Evolutionary conservation across 2,329 filamentous ascomycete genomes (phyloP), one percentile per base, ranked within the genome.

Genomic region (Fusarium camptoceras): DNA sequence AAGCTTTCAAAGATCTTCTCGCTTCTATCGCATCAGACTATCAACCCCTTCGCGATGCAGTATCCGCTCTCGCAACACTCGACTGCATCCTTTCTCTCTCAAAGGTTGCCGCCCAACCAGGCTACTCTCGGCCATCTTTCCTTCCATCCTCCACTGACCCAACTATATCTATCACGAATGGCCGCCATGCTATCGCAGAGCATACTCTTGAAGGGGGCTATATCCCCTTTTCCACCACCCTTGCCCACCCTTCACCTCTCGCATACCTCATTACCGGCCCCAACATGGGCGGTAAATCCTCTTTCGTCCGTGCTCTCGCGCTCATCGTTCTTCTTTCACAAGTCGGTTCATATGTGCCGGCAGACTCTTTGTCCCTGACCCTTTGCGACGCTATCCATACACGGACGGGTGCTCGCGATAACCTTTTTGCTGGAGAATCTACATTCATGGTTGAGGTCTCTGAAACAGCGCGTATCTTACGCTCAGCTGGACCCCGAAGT

Each of bases 211-310:
- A 95, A 6, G 89, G 92, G 72, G 86, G 89, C 54, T 99, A 98
- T 80, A 97, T 99, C 61, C 95, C 96, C 48, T 99, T 99, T 80
- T 89, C 92, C 75, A 92, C 94, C 14, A 82, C 87, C 4, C 87
- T 98, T 48, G 86, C 88, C n/a, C 87, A 89, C 5, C 86, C 89
- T 2, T 78, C 84, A 1, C 87, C 89, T 0, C 87, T 92, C 8
- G 93, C 94, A 4, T 88, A 98, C 72, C 90, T 98, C 59, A 91
- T 99, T 75, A 99, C 96, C 0, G 96, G 96, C 0, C 96, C 96
- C 30, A 99, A 99, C 82, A 99, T 99, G 96, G 96, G 96, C 75
- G 96, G 96, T 59, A 99, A 99, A 78, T 97, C 94, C n/a, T 96
- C 92, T 61, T 99, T 97, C 79, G 95, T 99, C 24, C 93, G 96